These are phyloP conservation scores for Salix caprea DNA, from an alignment of 345 rosid species.

Conservation along the genomic window DNA sequence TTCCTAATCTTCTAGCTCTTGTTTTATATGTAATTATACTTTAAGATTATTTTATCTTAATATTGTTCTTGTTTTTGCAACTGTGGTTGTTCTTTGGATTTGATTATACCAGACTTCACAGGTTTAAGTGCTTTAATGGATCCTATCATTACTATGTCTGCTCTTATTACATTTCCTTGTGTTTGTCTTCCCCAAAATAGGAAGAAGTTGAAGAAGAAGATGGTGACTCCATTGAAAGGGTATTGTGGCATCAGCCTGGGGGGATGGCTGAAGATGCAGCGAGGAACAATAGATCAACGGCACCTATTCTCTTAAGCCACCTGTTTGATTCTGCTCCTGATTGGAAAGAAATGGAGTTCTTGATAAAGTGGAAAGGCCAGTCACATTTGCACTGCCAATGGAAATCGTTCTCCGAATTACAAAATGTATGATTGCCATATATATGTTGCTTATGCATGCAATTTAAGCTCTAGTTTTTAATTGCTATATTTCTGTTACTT, in stretches of 20 bases:
- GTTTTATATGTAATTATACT: background rate
- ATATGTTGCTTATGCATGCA: background rate
- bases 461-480: slow-evolving; percentile 3
- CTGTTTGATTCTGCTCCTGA: slow-evolving; percentile 73
- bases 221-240: slow-evolving; percentile 89
- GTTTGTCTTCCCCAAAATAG: slow-evolving; percentile 30
- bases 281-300: slow-evolving; percentile 54
- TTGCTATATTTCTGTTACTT: background rate
- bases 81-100: background rate
- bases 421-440: slow-evolving; percentile 55
- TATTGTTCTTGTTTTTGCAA: background rate
- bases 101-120: background rate
- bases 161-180: background rate
- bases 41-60: background rate
- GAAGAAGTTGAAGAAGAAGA: slow-evolving; percentile 96
- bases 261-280: slow-evolving; percentile 73
- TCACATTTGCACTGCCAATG: slow-evolving; percentile 98
- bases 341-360: slow-evolving; percentile 88
- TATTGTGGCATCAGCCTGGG: slow-evolving; percentile 95
- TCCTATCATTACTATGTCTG: background rate
- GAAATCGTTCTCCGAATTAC: slow-evolving; percentile 77
- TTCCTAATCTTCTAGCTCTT: background rate
- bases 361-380: slow-evolving; percentile 99
- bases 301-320: slow-evolving; percentile 67
- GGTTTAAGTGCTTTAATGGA: background rate